Evolutionary conservation across 768 basidiomycete genomes (phyloP).

Genomic region (Leccinum arenicola): DNA sequence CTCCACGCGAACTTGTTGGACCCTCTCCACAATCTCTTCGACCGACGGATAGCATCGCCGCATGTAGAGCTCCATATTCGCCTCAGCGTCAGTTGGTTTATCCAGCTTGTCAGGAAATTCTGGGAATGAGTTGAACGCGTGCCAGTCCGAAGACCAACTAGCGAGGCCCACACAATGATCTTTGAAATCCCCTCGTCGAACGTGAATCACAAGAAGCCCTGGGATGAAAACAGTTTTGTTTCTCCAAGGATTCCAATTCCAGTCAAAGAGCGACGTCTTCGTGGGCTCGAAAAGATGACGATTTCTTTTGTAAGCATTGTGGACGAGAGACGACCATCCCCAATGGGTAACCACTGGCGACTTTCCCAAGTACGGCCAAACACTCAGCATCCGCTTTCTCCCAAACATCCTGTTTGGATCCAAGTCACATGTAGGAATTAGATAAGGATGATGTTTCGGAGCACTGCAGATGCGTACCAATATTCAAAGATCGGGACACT

Average conservation of each 20-base stretch:
- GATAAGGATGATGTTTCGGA: not conserved
- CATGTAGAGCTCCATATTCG: slow-evolving; percentile 27
- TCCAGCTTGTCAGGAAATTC: slow-evolving; percentile 38
- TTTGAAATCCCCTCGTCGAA: slow-evolving; percentile 50
- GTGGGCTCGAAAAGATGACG: slow-evolving; percentile 22
- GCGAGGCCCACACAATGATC: slow-evolving; percentile 43
- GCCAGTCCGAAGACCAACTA: slow-evolving; percentile 34
- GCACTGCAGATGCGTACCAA: slow-evolving; percentile 27
- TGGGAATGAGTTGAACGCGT: slow-evolving; percentile 46
- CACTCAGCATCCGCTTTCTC: slow-evolving; percentile 29
- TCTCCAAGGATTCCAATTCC: not conserved
- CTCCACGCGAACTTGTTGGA: slow-evolving; percentile 33
- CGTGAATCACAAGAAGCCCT: slow-evolving; percentile 48
- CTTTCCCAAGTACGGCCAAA: slow-evolving; percentile 32
- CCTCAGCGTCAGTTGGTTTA: slow-evolving; percentile 28
- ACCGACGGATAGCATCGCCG: slow-evolving; percentile 44
- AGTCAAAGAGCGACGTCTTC: not conserved
- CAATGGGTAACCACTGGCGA: slow-evolving; percentile 38
- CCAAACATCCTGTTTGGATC: slow-evolving; percentile 32
- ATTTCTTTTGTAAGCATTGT: slow-evolving; percentile 32
- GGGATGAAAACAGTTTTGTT: slow-evolving; percentile 23
- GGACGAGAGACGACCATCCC: slow-evolving; percentile 38
- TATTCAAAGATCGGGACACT: slow-evolving; percentile 34
- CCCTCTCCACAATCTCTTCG: slow-evolving; percentile 40
- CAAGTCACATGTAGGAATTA: not conserved